These are phyloP conservation scores for Aspergillus sp. DNA, from an alignment of 2,329 filamentous ascomycete genomes.

Conservation along the genomic window DNA sequence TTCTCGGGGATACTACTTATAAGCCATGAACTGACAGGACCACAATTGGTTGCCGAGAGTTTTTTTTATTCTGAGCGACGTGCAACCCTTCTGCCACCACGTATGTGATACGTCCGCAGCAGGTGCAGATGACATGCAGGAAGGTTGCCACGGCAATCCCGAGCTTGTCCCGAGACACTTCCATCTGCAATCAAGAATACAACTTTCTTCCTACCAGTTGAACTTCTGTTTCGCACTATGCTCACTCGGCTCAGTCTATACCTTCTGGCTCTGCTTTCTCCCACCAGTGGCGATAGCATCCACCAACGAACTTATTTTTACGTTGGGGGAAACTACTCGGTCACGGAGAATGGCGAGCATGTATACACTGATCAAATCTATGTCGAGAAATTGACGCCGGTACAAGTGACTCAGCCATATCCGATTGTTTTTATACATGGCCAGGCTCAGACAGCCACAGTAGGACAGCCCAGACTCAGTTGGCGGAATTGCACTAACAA, in stretches of 20 bases:
- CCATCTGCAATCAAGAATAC: neutral
- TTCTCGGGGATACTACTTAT: no score
- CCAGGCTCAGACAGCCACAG: conserved; percentile 35
- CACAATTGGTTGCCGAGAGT: no score
- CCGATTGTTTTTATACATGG: conserved; percentile 39
- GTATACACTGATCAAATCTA: conserved; percentile 38
- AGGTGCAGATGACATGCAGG: neutral
- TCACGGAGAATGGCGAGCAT: conserved; percentile 23
- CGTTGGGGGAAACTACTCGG: conserved; percentile 32
- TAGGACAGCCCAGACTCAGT: conserved; percentile 10
- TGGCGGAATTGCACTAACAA: neutral
- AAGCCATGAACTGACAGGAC: no score
- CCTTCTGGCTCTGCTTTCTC: neutral
- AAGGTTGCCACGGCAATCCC: neutral
- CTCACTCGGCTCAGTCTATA: neutral
- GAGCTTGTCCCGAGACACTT: neutral
- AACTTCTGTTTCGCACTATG: neutral
- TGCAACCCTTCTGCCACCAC: neutral
- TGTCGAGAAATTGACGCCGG: conserved; percentile 36
- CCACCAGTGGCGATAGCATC: neutral
- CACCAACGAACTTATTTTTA: conserved; percentile 30
- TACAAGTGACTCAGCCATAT: conserved; percentile 22
- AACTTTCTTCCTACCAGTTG: neutral
- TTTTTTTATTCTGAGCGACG: no score
- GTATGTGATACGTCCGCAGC: neutral